Conservation (phyloP, 345 rosid genomes). For the Odontarrhena argentea region DNA sequence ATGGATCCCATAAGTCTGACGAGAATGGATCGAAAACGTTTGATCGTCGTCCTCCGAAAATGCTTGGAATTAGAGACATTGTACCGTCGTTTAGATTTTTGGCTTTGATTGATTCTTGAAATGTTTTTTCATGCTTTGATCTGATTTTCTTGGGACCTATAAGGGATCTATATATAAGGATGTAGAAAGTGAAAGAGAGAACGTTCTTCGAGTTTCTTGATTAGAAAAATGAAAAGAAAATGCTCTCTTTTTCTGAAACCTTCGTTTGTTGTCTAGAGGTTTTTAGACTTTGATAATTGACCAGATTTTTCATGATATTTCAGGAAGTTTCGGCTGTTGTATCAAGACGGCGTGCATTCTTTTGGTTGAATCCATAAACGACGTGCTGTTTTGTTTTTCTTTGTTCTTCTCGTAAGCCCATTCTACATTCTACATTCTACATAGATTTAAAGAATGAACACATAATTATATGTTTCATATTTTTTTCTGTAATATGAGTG, state of each 20-base stretch:
- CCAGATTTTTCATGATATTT: conserved; percentile 30
- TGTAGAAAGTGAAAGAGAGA: conserved; percentile 10
- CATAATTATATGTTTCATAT: too few species aligned
- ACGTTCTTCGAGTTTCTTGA: conserved; percentile 34
- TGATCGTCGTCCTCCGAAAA: conserved; percentile 30
- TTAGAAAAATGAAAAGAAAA: neutral
- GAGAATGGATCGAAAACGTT: conserved; percentile 40
- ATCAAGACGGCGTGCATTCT: conserved; percentile 10
- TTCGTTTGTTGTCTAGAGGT: conserved; percentile 29
- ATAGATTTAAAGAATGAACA: too few species aligned
- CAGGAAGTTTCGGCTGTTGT: conserved; percentile 32
- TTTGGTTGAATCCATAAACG: neutral
- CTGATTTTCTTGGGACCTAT: neutral
- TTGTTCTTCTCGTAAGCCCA: too few species aligned
- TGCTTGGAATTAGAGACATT: conserved; percentile 41
- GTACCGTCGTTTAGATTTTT: neutral
- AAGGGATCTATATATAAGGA: conserved; percentile 9
- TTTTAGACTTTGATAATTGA: neutral
- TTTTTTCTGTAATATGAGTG: too few species aligned
- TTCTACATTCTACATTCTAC: too few species aligned
- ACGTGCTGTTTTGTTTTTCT: conserved; percentile 8
- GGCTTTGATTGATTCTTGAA: conserved; percentile 1
- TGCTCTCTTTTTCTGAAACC: conserved; percentile 28
- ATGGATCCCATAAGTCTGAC: conserved; percentile 31
- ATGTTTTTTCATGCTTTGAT: conserved; percentile 21